Evolutionary conservation across 768 basidiomycete species (phyloP).

Genomic region (Pleurotus ostreatus): DNA sequence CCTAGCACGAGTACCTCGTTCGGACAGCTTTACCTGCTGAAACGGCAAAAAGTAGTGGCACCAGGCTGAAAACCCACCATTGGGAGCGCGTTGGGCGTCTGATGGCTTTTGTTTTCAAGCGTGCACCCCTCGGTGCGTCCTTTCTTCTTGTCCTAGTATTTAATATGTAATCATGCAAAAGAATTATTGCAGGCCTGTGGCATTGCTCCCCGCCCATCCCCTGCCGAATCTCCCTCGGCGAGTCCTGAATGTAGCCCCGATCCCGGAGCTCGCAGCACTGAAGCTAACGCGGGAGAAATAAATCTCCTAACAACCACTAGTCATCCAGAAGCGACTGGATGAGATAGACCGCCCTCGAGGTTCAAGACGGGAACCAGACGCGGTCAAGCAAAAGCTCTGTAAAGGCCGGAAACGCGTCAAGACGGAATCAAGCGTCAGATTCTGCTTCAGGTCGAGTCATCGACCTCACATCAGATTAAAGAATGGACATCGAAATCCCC

Average conservation of each 20-base stretch:
- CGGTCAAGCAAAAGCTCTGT: no score
- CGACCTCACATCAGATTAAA: not conserved
- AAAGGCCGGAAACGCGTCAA: not conserved
- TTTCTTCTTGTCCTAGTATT: not conserved
- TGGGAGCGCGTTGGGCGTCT: not conserved
- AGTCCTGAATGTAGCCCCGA: not conserved
- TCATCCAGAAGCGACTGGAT: not conserved
- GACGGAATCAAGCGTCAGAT: not conserved
- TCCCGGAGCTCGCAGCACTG: no score
- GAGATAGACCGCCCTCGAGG: not conserved
- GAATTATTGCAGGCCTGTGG: not conserved
- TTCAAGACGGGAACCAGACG: no score
- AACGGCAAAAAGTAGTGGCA: not conserved
- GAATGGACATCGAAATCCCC: no score
- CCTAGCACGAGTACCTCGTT: not conserved
- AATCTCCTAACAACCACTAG: not conserved
- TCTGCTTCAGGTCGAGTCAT: not conserved
- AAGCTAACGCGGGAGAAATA: no score
- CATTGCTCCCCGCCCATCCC: not conserved
- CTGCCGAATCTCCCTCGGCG: not conserved
- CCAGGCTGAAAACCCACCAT: not conserved
- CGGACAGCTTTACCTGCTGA: not conserved
- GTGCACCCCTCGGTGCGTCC: conserved; percentile 16
- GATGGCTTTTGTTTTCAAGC: conserved; percentile 13
- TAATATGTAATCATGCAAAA: not conserved